Conservation (phyloP, 768 basidiomycete species). For the Mycena chlorophos region DNA sequence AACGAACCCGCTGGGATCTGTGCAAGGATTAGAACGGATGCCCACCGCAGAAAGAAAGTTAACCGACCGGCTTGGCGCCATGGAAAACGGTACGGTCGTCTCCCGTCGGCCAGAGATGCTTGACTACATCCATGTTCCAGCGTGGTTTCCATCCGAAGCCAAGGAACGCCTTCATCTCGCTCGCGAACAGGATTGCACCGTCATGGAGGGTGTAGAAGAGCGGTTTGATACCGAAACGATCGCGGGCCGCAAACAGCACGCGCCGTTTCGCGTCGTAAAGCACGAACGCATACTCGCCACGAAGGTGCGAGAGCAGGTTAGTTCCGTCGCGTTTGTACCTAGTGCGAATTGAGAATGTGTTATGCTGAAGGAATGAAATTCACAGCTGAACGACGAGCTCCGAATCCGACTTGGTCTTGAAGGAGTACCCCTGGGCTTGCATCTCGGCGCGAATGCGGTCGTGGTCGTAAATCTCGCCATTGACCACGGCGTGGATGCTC, state of each 20-base stretch:
- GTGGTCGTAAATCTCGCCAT: conserved; percentile 23
- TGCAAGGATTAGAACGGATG: neutral
- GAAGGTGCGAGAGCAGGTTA: conserved; percentile 13
- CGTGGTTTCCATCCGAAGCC: conserved; percentile 20
- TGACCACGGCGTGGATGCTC: conserved; percentile 20
- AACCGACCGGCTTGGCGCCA: conserved; percentile 14
- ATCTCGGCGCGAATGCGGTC: conserved; percentile 18
- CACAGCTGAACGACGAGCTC: conserved; percentile 23
- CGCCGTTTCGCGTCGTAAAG: conserved; percentile 18
- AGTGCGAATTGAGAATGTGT: neutral
- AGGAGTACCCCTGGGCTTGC: conserved; percentile 11
- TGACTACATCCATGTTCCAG: conserved; percentile 21
- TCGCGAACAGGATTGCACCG: conserved; percentile 16
- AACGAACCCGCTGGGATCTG: conserved; percentile 9
- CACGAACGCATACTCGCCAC: conserved; percentile 25
- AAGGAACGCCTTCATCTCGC: conserved; percentile 23
- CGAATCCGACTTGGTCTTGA: conserved; percentile 22
- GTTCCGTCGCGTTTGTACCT: conserved; percentile 23
- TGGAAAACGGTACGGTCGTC: conserved; percentile 21
- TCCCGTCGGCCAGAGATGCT: conserved; percentile 3
- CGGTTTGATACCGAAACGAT: conserved; percentile 25
- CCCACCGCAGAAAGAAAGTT: neutral
- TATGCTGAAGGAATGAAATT: no score
- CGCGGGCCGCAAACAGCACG: conserved; percentile 17
- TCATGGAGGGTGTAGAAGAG: conserved; percentile 23